Evolutionary conservation across 148 eudicot genomes (phyloP).

Genomic region (Dianthus caryophyllus): DNA sequence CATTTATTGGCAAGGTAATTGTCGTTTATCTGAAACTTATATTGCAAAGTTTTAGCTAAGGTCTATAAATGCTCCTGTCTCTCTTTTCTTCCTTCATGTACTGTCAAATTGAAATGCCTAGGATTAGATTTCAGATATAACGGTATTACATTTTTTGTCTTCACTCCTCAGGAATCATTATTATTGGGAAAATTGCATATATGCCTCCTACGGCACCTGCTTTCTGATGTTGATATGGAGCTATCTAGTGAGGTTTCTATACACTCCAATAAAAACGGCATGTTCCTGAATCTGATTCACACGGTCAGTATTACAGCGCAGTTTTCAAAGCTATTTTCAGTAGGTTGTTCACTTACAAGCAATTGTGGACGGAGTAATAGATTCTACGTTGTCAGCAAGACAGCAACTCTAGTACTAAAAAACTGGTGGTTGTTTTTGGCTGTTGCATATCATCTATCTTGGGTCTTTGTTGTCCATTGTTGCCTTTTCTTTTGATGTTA

Average conservation of each 20-base stretch:
- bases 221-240: constrained; percentile 68
- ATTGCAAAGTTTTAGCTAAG: constrained; percentile 11
- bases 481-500: not conserved
- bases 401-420: constrained; percentile 2
- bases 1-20: constrained; percentile 71
- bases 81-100: not conserved
- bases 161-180: constrained; percentile 59
- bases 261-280: constrained; percentile 60
- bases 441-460: not conserved
- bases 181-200: constrained; percentile 73
- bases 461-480: not conserved
- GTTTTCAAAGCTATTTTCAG: constrained; percentile 1
- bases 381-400: not conserved
- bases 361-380: not conserved
- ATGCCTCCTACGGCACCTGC: constrained; percentile 59
- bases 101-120: not conserved
- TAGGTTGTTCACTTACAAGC: constrained; percentile 2
- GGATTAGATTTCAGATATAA: constrained; percentile 5
- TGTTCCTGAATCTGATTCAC: constrained; percentile 56
- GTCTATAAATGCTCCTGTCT: not conserved
- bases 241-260: constrained; percentile 36
- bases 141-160: not conserved
- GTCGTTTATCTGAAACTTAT: constrained; percentile 1
- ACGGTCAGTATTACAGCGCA: constrained; percentile 46
- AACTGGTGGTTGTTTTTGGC: not conserved